Base-by-base conservation (phyloP, 129 eudicot species). In the Flaveria ramosissima region DNA sequence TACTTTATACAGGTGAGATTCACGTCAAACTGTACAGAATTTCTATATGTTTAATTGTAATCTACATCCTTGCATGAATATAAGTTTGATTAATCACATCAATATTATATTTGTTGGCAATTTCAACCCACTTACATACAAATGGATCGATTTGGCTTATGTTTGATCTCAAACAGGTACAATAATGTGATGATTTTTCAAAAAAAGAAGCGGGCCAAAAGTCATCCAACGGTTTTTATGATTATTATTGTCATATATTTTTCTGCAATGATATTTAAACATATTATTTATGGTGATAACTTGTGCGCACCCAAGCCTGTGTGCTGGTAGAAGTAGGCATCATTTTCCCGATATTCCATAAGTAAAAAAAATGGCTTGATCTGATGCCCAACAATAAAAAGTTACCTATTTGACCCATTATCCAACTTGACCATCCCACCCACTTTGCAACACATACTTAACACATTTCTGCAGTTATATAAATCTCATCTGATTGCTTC, bases 1-100 rank as follows among this genome's bases (percentile, higher is more conserved):
- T 87, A 77, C 84, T 95, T 91, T 85, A 86, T 95, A 78, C 99
- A 91, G 99, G 99, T 95, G 39, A 72, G 52, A 47, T 57, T 66
- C 24, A 27, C 51, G 41, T 50, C 7, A 14, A 65, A 36, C 76
- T 57, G 26, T 42, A 43, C 15, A 46, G 43, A 47, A 56, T 42
- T 77, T 68, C 14, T 14, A 72, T 26, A 13, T 72, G 51, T 51
- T 50, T 59, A 57, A 32, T 16, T 19, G 52, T 46, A 21, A 46
- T 69, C 27, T 55, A n/a, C 53, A 75, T 83, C 57, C 6, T 53
- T 30, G 17, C 45, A 62, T 17, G 30, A n/a, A 55, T 27, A 14
- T 21, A 32, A 3, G 27, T 52, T 52, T 19, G 21, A 32, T 56
- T 75, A 61, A 51, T 72, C 64, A 4, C 36, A 51, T 36, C 42